Base-by-base conservation (phyloP, 2,329 filamentous ascomycete species). In the Beauveria asiatica region DNA sequence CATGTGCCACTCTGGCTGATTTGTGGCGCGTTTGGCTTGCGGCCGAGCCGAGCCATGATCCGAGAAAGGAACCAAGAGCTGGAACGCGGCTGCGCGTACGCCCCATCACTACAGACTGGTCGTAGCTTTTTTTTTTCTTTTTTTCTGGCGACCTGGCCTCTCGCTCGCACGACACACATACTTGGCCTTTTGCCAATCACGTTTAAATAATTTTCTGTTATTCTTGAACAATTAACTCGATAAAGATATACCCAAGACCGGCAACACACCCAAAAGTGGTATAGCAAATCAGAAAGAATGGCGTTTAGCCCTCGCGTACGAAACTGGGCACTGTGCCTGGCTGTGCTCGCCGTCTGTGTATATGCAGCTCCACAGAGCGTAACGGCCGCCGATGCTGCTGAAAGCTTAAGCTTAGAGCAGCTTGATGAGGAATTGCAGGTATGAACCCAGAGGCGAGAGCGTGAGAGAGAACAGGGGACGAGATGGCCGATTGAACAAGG, bases 391-490 rank as follows among this genome's bases (percentile, higher is more conserved):
- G 50, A 61, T 13, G 63, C 65, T 8, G 48, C 71, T 5, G 69
- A 73, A 25, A 66, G 63, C 37, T 59, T 87, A 70, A 84, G 80
- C 66, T 73, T 89, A 42, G 80, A 84, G 21, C 83, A 89, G 72
- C 83, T 95, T 50, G 88, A 92, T 66, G 84, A 87, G 65, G 80
- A 87, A 74, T 79, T 95, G 51, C 89, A 93, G 82, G 81, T 83
- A 68, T 49, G 69, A 21, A 42, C 23, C 25, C 7, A 21, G 16
- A 4, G 33, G 41, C 21, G 50, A n/a, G 17, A 17, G n/a, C 9
- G 23, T 11, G 44, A 41, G 23, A 21, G 41, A 53, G 21, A 6
- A 16, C 13, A 27, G n/a, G 17, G 23, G 5, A 23, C 21, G 19
- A 46, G 42, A 39, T 13, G 41, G 25, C 23, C 21, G 41, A 33